phyloP scores from a whole-genome alignment of 2,329 filamentous ascomycete species.

The Orbilia brochopaga region DNA sequence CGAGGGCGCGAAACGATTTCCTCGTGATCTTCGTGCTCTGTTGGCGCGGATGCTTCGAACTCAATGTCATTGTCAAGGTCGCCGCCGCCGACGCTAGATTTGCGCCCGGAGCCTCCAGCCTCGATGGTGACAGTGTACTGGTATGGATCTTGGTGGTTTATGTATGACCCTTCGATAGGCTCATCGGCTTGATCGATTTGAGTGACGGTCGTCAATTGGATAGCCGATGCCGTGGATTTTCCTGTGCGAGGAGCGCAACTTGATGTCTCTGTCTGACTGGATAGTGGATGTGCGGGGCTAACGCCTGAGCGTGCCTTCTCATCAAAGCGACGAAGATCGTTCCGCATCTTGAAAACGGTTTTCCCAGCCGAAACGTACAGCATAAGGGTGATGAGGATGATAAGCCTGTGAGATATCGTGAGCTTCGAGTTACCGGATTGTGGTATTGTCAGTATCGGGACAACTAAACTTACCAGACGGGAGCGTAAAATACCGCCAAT shows the following conservation, averaged over 20 bases:
- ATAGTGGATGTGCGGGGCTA: slow-evolving; percentile 3
- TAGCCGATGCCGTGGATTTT: slow-evolving; percentile 64
- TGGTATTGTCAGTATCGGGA: background rate
- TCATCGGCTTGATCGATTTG: slow-evolving; percentile 51
- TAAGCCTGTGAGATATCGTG: slow-evolving; percentile 61
- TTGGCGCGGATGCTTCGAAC: slow-evolving; percentile 24
- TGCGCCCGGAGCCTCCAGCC: slow-evolving; percentile 18
- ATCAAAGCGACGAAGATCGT: slow-evolving; percentile 65
- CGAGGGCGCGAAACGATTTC: slow-evolving; percentile 25
- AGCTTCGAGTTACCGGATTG: slow-evolving; percentile 30
- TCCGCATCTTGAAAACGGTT: slow-evolving; percentile 72
- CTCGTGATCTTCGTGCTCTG: slow-evolving; percentile 16
- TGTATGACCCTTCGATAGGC: slow-evolving; percentile 29
- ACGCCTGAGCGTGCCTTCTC: slow-evolving; percentile 56
- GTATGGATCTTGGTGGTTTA: slow-evolving; percentile 23
- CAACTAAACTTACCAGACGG: slow-evolving; percentile 66
- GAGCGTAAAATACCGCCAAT: slow-evolving; percentile 75
- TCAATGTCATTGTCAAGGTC: slow-evolving; percentile 18
- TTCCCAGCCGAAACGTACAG: slow-evolving; percentile 72
- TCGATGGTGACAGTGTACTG: slow-evolving; percentile 34
- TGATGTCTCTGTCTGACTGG: slow-evolving; percentile 39
- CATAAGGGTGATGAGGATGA: slow-evolving; percentile 67
- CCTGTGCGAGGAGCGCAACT: slow-evolving; percentile 60
- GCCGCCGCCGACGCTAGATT: slow-evolving; percentile 22
- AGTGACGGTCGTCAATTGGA: slow-evolving; percentile 67